phyloP scores from a whole-genome alignment of 1,284 basidiomycete genomes.

The Fomes fomentarius region DNA sequence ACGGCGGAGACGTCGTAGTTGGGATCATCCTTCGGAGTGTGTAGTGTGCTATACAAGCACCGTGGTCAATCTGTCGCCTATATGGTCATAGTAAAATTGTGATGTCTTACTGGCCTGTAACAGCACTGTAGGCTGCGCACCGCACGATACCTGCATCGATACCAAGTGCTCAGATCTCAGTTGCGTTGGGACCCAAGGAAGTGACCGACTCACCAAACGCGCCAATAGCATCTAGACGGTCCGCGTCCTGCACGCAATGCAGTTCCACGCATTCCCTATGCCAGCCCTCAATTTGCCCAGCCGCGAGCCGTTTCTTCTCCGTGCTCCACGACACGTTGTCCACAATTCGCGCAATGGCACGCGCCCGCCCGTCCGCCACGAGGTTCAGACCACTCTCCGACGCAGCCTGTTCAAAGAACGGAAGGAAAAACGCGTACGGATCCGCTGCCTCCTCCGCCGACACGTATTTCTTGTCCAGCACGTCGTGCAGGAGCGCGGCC shows the following conservation, averaged over 20 bases:
- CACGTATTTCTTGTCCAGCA: constrained; percentile 86
- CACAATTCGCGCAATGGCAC: constrained; percentile 62
- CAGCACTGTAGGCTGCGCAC: constrained; percentile 82
- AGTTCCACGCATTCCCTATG: constrained; percentile 79
- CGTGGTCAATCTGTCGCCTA: background rate
- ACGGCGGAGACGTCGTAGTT: constrained; percentile 63
- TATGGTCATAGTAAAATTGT: background rate
- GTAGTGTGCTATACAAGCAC: constrained; percentile 55
- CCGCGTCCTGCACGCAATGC: constrained; percentile 92
- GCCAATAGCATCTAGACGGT: constrained; percentile 90
- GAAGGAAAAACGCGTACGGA: constrained; percentile 66
- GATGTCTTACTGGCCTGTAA: constrained; percentile 56
- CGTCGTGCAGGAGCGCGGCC: constrained; percentile 87
- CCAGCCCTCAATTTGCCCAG: constrained; percentile 68
- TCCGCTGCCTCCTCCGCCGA: constrained; percentile 57
- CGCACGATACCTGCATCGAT: constrained; percentile 75
- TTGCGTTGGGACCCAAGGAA: constrained; percentile 19
- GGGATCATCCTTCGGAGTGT: constrained; percentile 57
- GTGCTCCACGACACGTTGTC: constrained; percentile 88
- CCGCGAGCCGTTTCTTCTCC: constrained; percentile 69
- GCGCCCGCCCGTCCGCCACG: constrained; percentile 61
- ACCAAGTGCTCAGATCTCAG: background rate
- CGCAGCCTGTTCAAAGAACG: constrained; percentile 60
- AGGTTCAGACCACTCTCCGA: constrained; percentile 51
- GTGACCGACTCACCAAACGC: constrained; percentile 69